A percentile compares a stretch with the other conserved stretches of the same genome.
These are phyloP conservation scores for Ziziphus jujuba DNA, from an alignment of 306 rosid genomes.

Conservation along the genomic window DNA sequence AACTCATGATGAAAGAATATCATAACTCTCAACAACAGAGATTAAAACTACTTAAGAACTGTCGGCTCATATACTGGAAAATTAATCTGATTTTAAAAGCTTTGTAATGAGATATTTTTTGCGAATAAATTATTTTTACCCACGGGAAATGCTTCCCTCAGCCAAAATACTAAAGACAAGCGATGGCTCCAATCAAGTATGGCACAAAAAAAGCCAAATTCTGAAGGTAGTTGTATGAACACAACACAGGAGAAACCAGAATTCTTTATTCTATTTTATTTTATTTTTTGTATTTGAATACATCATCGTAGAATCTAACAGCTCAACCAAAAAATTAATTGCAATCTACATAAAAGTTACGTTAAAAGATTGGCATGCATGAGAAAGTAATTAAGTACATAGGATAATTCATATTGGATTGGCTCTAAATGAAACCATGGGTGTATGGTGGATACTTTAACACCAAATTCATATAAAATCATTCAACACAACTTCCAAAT, in stretches of 20 bases:
- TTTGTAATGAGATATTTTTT: background rate
- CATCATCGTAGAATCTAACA: background rate
- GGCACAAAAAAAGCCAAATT: conserved; percentile 98
- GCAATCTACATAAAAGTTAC: too few relatives aligned
- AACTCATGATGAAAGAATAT: conserved; percentile 25
- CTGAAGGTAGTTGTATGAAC: conserved; percentile 41
- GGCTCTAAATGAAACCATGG: background rate
- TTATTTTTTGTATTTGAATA: background rate
- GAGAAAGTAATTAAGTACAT: background rate
- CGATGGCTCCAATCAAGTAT: conserved; percentile 84
- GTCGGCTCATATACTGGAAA: too few relatives aligned
- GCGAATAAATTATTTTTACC: conserved; percentile 47
- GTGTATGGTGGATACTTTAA: background rate
- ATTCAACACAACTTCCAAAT: conserved; percentile 13
- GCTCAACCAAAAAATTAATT: background rate
- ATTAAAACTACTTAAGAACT: too few relatives aligned
- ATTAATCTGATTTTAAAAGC: background rate
- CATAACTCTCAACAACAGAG: background rate
- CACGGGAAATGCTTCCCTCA: conserved; percentile 90
- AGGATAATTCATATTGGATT: background rate
- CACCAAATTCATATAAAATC: background rate
- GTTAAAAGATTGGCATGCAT: background rate
- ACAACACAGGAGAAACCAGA: conserved; percentile 28
- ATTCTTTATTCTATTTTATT: conserved; percentile 5
- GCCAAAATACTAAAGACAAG: conserved; percentile 83